These are phyloP conservation scores for Aspergillus pseudoterreus DNA, from an alignment of 2,329 filamentous ascomycete genomes.

Conservation along the genomic window DNA sequence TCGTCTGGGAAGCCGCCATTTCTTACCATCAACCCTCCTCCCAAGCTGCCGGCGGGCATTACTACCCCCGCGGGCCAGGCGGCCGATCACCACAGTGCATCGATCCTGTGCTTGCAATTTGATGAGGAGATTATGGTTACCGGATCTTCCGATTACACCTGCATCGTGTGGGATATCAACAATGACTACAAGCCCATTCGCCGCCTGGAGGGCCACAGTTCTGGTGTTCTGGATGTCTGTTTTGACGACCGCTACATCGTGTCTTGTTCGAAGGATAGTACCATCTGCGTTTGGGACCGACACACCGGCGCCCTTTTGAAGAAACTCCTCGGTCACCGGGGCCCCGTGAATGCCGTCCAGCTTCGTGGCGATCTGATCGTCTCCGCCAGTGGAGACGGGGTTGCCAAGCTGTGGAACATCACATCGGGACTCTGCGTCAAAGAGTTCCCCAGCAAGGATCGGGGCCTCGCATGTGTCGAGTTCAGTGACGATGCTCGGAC, in stretches of 20 bases:
- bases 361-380: slow-evolving; percentile 89
- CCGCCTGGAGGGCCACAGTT: slow-evolving; percentile 73
- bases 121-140: slow-evolving; percentile 91
- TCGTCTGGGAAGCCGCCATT: slow-evolving; percentile 41
- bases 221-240: slow-evolving; percentile 88
- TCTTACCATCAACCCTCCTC: slow-evolving; percentile 47
- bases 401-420: slow-evolving; percentile 93
- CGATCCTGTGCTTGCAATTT: slow-evolving; percentile 92
- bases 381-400: slow-evolving; percentile 88
- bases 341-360: slow-evolving; percentile 95
- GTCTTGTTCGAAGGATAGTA: slow-evolving; percentile 93
- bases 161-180: slow-evolving; percentile 85
- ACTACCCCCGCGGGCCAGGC: slow-evolving; percentile 29
- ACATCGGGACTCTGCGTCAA: slow-evolving; percentile 83
- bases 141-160: slow-evolving; percentile 86
- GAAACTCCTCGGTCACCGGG: slow-evolving; percentile 77
- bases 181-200: slow-evolving; percentile 74
- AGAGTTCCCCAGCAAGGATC: slow-evolving; percentile 85
- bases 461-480: slow-evolving; percentile 91
- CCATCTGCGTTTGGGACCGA: slow-evolving; percentile 92
- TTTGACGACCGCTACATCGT: slow-evolving; percentile 91
- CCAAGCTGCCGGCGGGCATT: slow-evolving; percentile 56
- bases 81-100: slow-evolving; percentile 73
- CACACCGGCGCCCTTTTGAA: slow-evolving; percentile 70
- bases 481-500: slow-evolving; percentile 93